Percentiles rank a stretch among this genome's conserved stretches.
Conservation (phyloP, 257 asterid genomes). For the Solanum sejunctum region DNA sequence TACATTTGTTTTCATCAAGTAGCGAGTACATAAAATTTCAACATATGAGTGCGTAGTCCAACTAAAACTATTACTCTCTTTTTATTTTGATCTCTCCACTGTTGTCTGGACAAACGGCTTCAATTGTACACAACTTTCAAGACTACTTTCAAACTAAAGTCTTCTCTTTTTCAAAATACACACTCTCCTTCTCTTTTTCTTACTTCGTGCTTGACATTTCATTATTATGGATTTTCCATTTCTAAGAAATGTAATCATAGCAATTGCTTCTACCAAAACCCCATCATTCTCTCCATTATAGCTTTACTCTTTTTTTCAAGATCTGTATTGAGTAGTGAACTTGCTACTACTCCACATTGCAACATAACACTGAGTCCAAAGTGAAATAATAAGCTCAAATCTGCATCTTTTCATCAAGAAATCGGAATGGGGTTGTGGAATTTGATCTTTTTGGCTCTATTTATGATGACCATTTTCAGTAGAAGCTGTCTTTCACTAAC, state of each 20-base stretch:
- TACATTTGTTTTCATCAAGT: not conserved
- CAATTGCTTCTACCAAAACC: slow-evolving; percentile 16
- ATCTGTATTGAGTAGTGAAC: slow-evolving; percentile 3
- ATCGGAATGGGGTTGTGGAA: slow-evolving; percentile 33
- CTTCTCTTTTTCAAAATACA: slow-evolving; percentile 7
- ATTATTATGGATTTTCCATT: slow-evolving; percentile 32
- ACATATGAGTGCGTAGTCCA: not conserved
- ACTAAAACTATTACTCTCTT: not conserved
- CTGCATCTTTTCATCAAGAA: slow-evolving; percentile 17
- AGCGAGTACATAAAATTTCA: not conserved
- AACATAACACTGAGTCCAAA: not conserved
- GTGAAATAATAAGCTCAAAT: not conserved
- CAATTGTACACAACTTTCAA: slow-evolving; percentile 28
- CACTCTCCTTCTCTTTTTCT: not conserved
- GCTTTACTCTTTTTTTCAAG: slow-evolving; percentile 18
- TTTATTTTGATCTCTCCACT: slow-evolving; percentile 14
- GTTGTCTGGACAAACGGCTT: slow-evolving; percentile 31
- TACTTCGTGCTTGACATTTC: slow-evolving; percentile 5
- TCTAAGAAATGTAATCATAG: slow-evolving; percentile 34
- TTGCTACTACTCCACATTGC: not conserved
- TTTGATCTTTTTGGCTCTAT: slow-evolving; percentile 30
- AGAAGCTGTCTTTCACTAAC: slow-evolving; percentile 44
- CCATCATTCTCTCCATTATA: slow-evolving; percentile 20
- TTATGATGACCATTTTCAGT: slow-evolving; percentile 37
- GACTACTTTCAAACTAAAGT: slow-evolving; percentile 22